phyloP scores from a whole-genome alignment of 495 filamentous ascomycete species.

The Daldinia childiae region DNA sequence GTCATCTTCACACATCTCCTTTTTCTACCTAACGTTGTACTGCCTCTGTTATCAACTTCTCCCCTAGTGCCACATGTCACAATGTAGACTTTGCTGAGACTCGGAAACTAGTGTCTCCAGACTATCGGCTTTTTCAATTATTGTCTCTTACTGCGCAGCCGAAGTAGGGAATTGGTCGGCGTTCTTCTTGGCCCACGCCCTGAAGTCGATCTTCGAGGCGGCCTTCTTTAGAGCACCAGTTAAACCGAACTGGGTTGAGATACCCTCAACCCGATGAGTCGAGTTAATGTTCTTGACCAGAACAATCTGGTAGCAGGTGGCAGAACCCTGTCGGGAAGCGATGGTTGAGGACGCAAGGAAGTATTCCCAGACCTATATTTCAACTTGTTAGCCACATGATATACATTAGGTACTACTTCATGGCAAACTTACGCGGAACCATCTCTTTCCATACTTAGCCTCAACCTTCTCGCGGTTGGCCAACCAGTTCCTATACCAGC shows the following conservation, averaged over 20 bases:
- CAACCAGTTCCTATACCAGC: conserved; percentile 99
- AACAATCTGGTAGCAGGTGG: conserved; percentile 95
- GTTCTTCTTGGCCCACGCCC: conserved; percentile 57
- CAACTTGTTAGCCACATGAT: conserved; percentile 1
- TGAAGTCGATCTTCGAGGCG: conserved; percentile 52
- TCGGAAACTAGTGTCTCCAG: neutral
- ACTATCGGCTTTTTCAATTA: conserved; percentile 2
- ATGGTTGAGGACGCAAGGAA: conserved; percentile 96
- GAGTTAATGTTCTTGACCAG: conserved; percentile 98
- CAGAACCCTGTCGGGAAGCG: conserved; percentile 88
- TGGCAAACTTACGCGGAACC: conserved; percentile 84
- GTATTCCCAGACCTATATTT: conserved; percentile 90
- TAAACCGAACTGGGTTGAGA: conserved; percentile 77
- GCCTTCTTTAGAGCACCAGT: conserved; percentile 69
- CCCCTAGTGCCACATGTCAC: neutral
- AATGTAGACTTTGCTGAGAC: neutral
- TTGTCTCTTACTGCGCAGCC: conserved; percentile 43
- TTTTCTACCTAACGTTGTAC: neutral
- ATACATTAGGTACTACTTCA: neutral
- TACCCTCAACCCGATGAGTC: conserved; percentile 90
- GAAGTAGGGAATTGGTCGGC: conserved; percentile 55
- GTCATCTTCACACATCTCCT: neutral
- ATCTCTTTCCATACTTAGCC: conserved; percentile 93
- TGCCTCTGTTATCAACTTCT: neutral
- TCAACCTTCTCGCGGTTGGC: conserved; percentile 93